Evolutionary conservation across 805 yeast species (phyloP).

Genomic region (Nakazawaea pomicola): DNA sequence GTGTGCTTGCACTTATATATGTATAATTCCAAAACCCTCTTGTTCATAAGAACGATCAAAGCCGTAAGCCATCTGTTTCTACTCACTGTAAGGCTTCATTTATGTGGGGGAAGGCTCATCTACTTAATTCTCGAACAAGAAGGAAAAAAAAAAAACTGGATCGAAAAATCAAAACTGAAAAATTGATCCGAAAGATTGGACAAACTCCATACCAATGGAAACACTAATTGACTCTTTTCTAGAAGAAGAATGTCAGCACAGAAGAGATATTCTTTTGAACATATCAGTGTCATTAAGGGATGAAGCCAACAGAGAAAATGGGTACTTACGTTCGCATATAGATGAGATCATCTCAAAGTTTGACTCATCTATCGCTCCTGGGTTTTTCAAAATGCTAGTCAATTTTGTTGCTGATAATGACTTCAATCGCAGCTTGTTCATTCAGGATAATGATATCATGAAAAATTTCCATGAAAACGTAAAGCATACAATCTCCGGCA

Average conservation of each 20-base stretch:
- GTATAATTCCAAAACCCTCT: too few species aligned
- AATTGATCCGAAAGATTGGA: too few species aligned
- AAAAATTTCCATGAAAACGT: background rate
- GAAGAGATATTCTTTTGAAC: background rate
- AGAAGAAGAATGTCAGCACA: too few species aligned
- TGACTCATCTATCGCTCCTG: background rate
- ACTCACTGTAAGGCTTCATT: too few species aligned
- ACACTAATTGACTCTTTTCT: background rate
- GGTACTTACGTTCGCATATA: background rate
- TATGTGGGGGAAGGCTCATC: too few species aligned
- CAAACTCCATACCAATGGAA: too few species aligned
- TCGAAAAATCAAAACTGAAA: background rate
- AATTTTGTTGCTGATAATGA: conserved; percentile 4
- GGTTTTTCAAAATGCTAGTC: background rate
- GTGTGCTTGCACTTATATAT: background rate
- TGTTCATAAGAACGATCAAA: too few species aligned
- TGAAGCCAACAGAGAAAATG: background rate
- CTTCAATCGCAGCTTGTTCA: background rate
- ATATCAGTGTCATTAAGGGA: conserved; percentile 2
- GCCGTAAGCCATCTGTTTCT: too few species aligned
- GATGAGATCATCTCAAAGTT: background rate
- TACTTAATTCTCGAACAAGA: too few species aligned
- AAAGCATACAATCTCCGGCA: background rate
- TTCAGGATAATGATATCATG: background rate
- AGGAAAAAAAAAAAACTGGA: background rate